Evolutionary conservation across 2,329 filamentous ascomycete genomes (phyloP).

Genomic region (Colletotrichum sp.): DNA sequence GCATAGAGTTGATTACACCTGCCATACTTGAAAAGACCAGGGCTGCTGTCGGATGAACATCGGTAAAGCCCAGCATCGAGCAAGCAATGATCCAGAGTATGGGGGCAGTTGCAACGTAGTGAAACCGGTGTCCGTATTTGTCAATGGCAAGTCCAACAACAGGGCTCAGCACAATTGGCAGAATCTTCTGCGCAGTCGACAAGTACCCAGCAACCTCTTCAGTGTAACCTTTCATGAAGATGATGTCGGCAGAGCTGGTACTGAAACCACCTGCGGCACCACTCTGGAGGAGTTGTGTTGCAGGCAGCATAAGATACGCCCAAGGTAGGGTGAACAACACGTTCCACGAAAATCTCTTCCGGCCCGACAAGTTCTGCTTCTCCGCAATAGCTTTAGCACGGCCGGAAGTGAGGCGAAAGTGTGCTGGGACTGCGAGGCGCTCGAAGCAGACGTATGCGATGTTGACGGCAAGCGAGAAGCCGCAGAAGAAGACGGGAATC

Average conservation of each 20-base stretch:
- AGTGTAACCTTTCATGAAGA: slow-evolving; percentile 27
- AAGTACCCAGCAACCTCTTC: slow-evolving; percentile 26
- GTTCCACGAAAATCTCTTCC: slow-evolving; percentile 24
- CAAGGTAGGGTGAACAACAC: slow-evolving; percentile 21
- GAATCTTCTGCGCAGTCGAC: slow-evolving; percentile 24
- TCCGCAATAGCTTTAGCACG: slow-evolving; percentile 17
- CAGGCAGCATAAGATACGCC: slow-evolving; percentile 27
- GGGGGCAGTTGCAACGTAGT: slow-evolving; percentile 25
- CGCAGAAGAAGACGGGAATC: slow-evolving; percentile 27
- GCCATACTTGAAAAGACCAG: slow-evolving; percentile 24
- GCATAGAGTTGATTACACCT: slow-evolving; percentile 26
- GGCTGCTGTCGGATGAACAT: slow-evolving; percentile 23
- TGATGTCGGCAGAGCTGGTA: slow-evolving; percentile 25
- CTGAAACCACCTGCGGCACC: slow-evolving; percentile 25
- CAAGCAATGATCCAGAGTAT: slow-evolving; percentile 24
- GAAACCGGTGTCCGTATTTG: slow-evolving; percentile 27
- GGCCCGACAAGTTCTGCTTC: neutral
- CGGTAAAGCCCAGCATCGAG: slow-evolving; percentile 25
- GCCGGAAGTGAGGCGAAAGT: slow-evolving; percentile 17
- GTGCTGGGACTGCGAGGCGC: slow-evolving; percentile 10
- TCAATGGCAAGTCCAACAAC: slow-evolving; percentile 23
- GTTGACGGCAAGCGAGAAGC: slow-evolving; percentile 22
- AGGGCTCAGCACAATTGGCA: slow-evolving; percentile 24
- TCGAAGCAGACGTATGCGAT: slow-evolving; percentile 26
- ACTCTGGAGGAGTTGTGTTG: slow-evolving; percentile 26